These are phyloP conservation scores for Arabidopsis arenosa DNA, from an alignment of 345 rosid genomes.

Conservation along the genomic window DNA sequence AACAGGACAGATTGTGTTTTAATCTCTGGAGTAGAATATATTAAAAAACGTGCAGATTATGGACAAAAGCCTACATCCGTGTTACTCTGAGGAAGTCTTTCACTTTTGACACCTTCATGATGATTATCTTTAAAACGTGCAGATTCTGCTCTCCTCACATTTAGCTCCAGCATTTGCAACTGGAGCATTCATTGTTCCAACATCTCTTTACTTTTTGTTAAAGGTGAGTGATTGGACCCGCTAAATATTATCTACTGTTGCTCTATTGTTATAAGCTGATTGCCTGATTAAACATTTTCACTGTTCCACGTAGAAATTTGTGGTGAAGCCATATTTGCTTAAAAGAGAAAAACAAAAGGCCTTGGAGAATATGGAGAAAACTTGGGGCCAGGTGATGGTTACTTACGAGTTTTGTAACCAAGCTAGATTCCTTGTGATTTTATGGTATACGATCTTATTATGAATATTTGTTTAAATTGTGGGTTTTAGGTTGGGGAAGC, in stretches of 20 bases:
- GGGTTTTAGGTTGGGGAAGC: constrained; percentile 72
- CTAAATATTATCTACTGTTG: constrained; percentile 6
- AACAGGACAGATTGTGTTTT: background rate
- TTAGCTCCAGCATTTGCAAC: constrained; percentile 66
- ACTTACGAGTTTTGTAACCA: background rate
- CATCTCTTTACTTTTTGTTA: constrained; percentile 83
- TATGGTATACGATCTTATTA: background rate
- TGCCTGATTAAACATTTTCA: constrained; percentile 4
- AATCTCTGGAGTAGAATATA: constrained; percentile 22
- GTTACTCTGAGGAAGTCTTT: constrained; percentile 10
- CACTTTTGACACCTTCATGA: constrained; percentile 13
- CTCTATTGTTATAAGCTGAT: constrained; percentile 18
- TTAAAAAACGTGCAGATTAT: background rate
- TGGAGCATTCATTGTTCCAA: constrained; percentile 84
- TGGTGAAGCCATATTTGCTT: constrained; percentile 75
- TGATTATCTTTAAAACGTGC: constrained; percentile 47
- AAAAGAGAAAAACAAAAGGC: constrained; percentile 75
- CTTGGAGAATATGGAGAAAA: constrained; percentile 70
- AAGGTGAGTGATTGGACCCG: constrained; percentile 59
- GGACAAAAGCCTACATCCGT: background rate
- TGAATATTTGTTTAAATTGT: background rate
- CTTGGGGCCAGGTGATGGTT: constrained; percentile 70
- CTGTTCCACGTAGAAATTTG: constrained; percentile 61
- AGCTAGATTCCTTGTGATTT: background rate
- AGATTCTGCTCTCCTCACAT: constrained; percentile 79